Conservation (phyloP, 352 stramenopile genomes). For the Pythium dissimile region DNA sequence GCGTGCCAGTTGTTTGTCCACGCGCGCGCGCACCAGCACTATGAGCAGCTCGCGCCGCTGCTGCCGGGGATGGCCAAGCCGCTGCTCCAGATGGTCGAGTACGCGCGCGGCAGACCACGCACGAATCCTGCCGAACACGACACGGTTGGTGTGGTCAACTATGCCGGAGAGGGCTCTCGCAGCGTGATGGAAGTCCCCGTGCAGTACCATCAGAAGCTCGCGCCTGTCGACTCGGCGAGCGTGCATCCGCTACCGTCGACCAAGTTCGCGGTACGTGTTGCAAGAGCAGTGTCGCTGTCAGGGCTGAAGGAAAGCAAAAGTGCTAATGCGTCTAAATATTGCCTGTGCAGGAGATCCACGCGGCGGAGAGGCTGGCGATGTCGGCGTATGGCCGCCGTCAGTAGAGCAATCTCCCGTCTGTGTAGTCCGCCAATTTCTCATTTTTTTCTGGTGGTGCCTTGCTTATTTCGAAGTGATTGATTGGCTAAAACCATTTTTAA, state of each 20-base stretch:
- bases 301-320: too few relatives aligned
- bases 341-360: slow-evolving; percentile 62
- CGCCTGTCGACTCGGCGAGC: slow-evolving; percentile 24
- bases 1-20: slow-evolving; percentile 75
- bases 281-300: too few relatives aligned
- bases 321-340: background rate
- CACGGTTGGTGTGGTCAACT: slow-evolving; percentile 55
- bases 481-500: too few relatives aligned
- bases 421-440: slow-evolving; percentile 22
- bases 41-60: slow-evolving; percentile 70
- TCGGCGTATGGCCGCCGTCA: slow-evolving; percentile 41
- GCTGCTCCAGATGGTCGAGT: slow-evolving; percentile 55
- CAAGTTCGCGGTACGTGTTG: slow-evolving; percentile 39
- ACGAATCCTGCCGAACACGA: slow-evolving; percentile 44
- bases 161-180: slow-evolving; percentile 43
- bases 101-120: slow-evolving; percentile 35
- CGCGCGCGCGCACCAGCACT: slow-evolving; percentile 56
- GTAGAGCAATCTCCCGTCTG: slow-evolving; percentile 15
- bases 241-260: slow-evolving; percentile 54
- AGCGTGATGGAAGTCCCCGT: slow-evolving; percentile 48
- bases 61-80: slow-evolving; percentile 60
- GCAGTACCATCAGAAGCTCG: slow-evolving; percentile 37
- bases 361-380: slow-evolving; percentile 59
- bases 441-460: too few relatives aligned
- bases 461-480: too few relatives aligned